These are phyloP conservation scores for Mucor ambiguus DNA, from an alignment of 371 early-diverging fungal genomes.

Conservation along the genomic window DNA sequence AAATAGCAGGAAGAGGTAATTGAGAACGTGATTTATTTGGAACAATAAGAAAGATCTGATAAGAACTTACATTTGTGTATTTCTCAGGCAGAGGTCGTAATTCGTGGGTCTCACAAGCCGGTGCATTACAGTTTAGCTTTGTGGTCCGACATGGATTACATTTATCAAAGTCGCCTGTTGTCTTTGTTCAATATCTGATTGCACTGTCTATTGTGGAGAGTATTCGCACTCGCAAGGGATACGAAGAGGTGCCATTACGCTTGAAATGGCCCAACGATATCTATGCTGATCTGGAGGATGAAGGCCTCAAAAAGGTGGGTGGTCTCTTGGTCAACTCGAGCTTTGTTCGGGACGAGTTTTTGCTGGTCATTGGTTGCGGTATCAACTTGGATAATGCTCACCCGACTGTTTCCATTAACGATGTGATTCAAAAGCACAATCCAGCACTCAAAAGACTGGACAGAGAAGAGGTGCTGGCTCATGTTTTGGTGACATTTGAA, in stretches of 20 bases:
- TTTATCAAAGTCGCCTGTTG: constrained; percentile 56
- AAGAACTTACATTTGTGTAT: not conserved
- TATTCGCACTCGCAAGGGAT: constrained; percentile 65
- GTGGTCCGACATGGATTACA: constrained; percentile 63
- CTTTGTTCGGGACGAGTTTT: constrained; percentile 64
- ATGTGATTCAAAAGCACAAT: constrained; percentile 66
- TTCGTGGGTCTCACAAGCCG: constrained; percentile 88
- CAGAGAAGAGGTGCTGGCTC: constrained; percentile 72
- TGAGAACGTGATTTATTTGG: not conserved
- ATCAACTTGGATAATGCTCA: constrained; percentile 78
- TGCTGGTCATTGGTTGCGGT: constrained; percentile 79
- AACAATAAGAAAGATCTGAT: constrained; percentile 13
- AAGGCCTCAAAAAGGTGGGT: constrained; percentile 70
- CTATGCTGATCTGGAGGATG: constrained; percentile 55
- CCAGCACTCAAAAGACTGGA: constrained; percentile 39
- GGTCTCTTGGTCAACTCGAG: constrained; percentile 86
- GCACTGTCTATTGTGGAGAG: constrained; percentile 84
- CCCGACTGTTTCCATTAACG: constrained; percentile 86
- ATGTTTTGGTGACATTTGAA: constrained; percentile 74
- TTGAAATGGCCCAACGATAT: constrained; percentile 98
- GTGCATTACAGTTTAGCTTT: constrained; percentile 86
- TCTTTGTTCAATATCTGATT: constrained; percentile 91
- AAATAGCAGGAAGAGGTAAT: constrained; percentile 79
- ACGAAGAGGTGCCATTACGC: constrained; percentile 72
- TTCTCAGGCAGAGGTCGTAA: constrained; percentile 75